phyloP scores from a whole-genome alignment of 306 rosid genomes.

The Crataegus laevigata region DNA sequence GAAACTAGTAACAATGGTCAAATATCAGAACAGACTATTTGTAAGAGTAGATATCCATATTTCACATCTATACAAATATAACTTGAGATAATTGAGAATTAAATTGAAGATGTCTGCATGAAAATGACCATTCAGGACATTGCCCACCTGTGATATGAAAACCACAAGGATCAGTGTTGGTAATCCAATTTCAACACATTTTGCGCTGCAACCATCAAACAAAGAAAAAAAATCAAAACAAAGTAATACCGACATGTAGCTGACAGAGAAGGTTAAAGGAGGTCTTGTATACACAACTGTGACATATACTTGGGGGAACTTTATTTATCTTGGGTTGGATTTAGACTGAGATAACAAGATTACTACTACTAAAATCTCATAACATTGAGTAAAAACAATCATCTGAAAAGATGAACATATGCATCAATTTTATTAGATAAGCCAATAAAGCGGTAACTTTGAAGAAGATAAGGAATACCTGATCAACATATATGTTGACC shows the following conservation, averaged over 20 bases:
- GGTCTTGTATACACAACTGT: too few species aligned
- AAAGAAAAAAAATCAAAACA: neutral
- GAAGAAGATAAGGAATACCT: conserved; percentile 38
- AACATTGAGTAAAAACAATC: too few species aligned
- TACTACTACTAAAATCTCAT: too few species aligned
- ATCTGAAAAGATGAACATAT: conserved; percentile 40
- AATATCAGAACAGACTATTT: conserved; percentile 11
- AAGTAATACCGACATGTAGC: neutral
- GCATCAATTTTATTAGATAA: conserved; percentile 20
- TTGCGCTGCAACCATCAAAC: conserved; percentile 49
- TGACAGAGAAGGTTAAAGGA: neutral
- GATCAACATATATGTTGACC: conserved; percentile 67
- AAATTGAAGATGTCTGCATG: neutral
- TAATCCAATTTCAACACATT: conserved; percentile 86
- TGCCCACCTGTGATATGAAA: conserved; percentile 60
- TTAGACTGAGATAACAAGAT: too few species aligned
- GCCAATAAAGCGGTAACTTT: neutral
- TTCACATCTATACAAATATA: neutral
- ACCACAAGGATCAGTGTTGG: conserved; percentile 64
- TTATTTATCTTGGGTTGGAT: too few species aligned
- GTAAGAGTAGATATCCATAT: neutral
- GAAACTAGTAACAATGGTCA: conserved; percentile 22
- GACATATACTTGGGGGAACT: too few species aligned
- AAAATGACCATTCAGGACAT: conserved; percentile 7
- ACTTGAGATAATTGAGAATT: neutral